These are phyloP conservation scores for Vaccinium myrtillus DNA, from an alignment of 148 eudicot genomes.

Conservation along the genomic window DNA sequence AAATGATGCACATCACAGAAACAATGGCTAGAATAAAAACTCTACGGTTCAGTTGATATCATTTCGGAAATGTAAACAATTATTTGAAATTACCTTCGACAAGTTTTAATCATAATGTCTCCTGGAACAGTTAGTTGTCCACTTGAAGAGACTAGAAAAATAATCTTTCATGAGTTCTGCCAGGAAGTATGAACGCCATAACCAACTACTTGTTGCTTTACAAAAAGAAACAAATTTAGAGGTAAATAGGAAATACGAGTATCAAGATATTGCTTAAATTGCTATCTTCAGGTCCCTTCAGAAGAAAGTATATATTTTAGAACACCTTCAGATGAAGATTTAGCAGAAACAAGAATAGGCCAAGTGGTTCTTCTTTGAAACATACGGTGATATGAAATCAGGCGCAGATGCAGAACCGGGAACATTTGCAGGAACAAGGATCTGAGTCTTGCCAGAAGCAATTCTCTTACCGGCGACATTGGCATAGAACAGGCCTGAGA, in stretches of 20 bases:
- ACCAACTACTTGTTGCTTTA: background rate
- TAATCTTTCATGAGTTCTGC: background rate
- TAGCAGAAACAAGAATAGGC: slow-evolving; percentile 94
- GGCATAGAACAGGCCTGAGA: slow-evolving; percentile 84
- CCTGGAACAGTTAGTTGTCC: background rate
- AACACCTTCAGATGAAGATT: slow-evolving; percentile 11
- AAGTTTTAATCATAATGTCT: background rate
- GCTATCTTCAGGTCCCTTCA: slow-evolving; percentile 4
- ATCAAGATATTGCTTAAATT: background rate
- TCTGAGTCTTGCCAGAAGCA: slow-evolving; percentile 75
- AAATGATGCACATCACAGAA: background rate
- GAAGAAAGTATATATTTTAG: background rate
- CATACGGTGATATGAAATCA: slow-evolving; percentile 61
- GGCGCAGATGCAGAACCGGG: slow-evolving; percentile 47
- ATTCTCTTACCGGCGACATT: slow-evolving; percentile 92
- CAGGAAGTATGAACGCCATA: background rate
- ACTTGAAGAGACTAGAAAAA: background rate
- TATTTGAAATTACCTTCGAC: background rate
- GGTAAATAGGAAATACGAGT: background rate
- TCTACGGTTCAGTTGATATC: background rate
- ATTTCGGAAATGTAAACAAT: background rate
- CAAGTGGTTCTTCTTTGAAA: slow-evolving; percentile 80
- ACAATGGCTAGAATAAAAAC: background rate
- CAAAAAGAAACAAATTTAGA: background rate
- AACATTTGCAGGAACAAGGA: slow-evolving; percentile 74